Conservation (phyloP, 2,329 filamentous ascomycete genomes). For the Pezicula carpinea region DNA sequence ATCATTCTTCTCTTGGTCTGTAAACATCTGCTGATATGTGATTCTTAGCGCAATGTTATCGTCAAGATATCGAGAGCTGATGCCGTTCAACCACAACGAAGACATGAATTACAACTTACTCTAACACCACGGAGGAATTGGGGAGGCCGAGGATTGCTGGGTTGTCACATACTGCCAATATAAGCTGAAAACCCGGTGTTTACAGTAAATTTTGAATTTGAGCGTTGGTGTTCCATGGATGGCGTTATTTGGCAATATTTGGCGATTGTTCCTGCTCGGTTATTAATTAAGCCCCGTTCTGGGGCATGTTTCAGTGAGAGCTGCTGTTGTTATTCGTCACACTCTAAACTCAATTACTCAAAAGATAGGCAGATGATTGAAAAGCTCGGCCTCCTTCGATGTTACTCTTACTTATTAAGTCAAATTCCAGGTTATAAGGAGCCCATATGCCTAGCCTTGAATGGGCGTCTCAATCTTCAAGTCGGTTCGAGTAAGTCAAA, state of each 20-base stretch:
- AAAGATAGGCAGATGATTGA: too few species aligned
- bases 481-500: too few species aligned
- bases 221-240: slow-evolving; percentile 15
- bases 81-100: slow-evolving; percentile 19
- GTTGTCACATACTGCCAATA: slow-evolving; percentile 82
- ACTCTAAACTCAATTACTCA: too few species aligned
- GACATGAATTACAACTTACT: slow-evolving; percentile 60
- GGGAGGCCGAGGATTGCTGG: slow-evolving; percentile 85
- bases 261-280: neutral
- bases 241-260: slow-evolving; percentile 9
- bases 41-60: slow-evolving; percentile 57
- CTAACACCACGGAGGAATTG: slow-evolving; percentile 76
- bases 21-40: slow-evolving; percentile 8
- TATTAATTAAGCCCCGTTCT: neutral
- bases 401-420: too few species aligned
- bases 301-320: too few species aligned
- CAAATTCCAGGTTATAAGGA: too few species aligned
- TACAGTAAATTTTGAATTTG: neutral
- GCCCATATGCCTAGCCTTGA: too few species aligned
- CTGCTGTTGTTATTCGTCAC: too few species aligned
- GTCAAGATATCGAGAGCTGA: slow-evolving; percentile 57
- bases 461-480: too few species aligned
- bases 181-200: slow-evolving; percentile 35
- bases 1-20: neutral
- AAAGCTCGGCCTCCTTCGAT: too few species aligned